These are phyloP conservation scores for Phlyctochytrium bullatum DNA, from an alignment of 192 early-diverging fungal genomes.

Conservation along the genomic window DNA sequence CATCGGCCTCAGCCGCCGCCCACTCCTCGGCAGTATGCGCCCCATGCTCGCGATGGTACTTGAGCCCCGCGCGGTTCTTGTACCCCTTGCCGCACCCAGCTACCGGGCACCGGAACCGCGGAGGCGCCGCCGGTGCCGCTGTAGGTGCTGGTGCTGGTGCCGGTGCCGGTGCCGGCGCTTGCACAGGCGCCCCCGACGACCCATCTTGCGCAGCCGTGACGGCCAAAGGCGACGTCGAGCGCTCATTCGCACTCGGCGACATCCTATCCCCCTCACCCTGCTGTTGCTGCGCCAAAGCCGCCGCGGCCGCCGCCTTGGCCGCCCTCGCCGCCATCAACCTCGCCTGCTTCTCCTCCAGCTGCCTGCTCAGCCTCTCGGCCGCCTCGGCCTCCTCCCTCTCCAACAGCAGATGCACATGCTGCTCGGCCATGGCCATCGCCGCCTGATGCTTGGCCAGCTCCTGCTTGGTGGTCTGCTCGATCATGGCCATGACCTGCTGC, in stretches of 20 bases:
- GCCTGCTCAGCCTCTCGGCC: not conserved
- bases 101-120: slow-evolving; percentile 61
- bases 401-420: not conserved
- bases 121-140: no score
- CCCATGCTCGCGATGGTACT: slow-evolving; percentile 87
- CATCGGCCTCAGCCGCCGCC: not conserved
- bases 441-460: not conserved
- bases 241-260: no score
- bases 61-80: slow-evolving; percentile 90
- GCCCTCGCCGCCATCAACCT: not conserved
- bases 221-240: not conserved
- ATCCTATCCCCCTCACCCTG: no score
- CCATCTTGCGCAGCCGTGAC: no score
- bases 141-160: not conserved
- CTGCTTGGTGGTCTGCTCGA: not conserved
- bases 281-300: no score
- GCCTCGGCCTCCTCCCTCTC: slow-evolving; percentile 5
- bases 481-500: not conserved
- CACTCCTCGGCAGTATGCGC: slow-evolving; percentile 2
- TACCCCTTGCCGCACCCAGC: slow-evolving; percentile 86
- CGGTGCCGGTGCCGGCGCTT: not conserved
- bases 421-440: not conserved
- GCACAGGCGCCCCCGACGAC: not conserved
- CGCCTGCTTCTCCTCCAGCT: not conserved
- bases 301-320: not conserved